Evolutionary conservation across 2,329 filamentous ascomycete genomes (phyloP), one percentile per base, ranked within the genome.

Genomic region (Botryotinia convoluta): DNA sequence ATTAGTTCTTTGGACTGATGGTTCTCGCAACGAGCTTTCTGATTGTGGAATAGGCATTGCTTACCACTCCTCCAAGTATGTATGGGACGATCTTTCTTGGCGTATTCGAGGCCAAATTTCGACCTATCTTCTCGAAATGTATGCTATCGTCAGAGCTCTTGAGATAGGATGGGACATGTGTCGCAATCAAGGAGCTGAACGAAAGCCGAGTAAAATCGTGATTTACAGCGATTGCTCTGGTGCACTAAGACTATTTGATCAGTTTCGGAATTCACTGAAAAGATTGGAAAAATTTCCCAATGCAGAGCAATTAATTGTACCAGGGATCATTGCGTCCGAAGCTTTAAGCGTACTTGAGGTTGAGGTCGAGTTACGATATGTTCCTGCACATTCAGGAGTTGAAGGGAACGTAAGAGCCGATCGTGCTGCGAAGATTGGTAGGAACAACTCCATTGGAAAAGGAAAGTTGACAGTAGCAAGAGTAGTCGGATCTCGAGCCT

Each of bases 131-230:
- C 72, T 75, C 48, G 68, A 75, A 57, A 48, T 73, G 0, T 75
- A 72, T 42, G 72, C 63, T 54, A 69, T 75, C 68, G 61, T 64
- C 37, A 73, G 73, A 72, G 74, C 72, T 37, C 60, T 75, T 39
- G 57, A 75, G 63, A 73, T 75, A 37, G 72, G 39, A 29, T 75
- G 45, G 67, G 69, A 73, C 61, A 32, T 48, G 44, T 65, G 42
- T 59, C 57, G 57, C 59, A 54, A 73, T 39, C 26, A 59, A 42
- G 72, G 64, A n/a, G 45, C 39, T 32, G 72, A 65, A 48, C 45
- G 71, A 48, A 73, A 32, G 35, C 71, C 42, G 29, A 73, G 62
- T 45, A 68, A 59, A 4, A 61, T 64, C 69, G 45, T 73, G 14
- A 22, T 63, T 8, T 63, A 63, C 12, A 63, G 61, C 61, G 61